These are phyloP conservation scores for Pyrus hybrid DNA, from an alignment of 331 rosid species.

Conservation along the genomic window DNA sequence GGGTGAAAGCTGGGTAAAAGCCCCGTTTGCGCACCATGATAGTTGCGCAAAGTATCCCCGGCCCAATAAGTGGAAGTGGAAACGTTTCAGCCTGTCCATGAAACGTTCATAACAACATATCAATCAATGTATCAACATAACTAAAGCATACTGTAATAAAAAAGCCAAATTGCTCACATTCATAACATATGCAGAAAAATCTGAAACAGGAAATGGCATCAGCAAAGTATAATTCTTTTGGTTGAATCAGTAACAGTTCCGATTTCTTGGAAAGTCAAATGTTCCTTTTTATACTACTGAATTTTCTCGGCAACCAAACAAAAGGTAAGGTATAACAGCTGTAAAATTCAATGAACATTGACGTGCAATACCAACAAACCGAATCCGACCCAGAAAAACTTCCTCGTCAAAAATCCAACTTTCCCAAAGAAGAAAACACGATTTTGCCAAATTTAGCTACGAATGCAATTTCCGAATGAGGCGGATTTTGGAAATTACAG, in stretches of 20 bases:
- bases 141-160: background rate
- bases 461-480: slow-evolving; percentile 1
- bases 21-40: no score
- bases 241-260: background rate
- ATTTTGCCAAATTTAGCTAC: slow-evolving; percentile 15
- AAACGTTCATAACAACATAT: slow-evolving; percentile 12
- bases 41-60: slow-evolving; percentile 3
- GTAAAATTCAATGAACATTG: slow-evolving; percentile 25
- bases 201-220: background rate
- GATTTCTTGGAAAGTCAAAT: background rate
- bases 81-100: slow-evolving; percentile 2
- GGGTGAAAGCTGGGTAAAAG: slow-evolving; percentile 70
- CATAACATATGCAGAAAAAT: slow-evolving; percentile 4
- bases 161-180: background rate
- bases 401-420: background rate
- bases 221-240: background rate
- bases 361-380: slow-evolving; percentile 1
- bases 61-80: background rate
- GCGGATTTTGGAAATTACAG: background rate
- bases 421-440: slow-evolving; percentile 10
- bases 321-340: background rate
- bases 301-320: slow-evolving; percentile 21
- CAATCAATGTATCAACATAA: background rate
- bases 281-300: background rate
- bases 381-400: background rate